Evolutionary conservation across 331 rosid species (phyloP).

Genomic region (Rhamnella rubrinervis): DNA sequence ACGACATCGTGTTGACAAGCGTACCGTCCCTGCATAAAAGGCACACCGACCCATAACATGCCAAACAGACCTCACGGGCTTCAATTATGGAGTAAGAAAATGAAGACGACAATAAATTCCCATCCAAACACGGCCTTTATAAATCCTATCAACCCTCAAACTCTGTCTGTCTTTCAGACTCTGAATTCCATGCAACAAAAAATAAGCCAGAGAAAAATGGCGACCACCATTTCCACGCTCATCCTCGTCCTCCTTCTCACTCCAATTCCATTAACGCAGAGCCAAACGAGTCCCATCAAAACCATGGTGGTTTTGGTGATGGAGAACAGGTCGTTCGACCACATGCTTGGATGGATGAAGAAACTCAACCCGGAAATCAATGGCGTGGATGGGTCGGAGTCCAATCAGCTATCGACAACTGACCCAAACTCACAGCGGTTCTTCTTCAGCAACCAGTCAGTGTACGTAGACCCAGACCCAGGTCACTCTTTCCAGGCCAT

Average conservation of each 20-base stretch:
- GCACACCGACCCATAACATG: too few species aligned
- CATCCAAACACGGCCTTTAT: too few species aligned
- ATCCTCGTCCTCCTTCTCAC: slow-evolving; percentile 22
- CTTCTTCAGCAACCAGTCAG: slow-evolving; percentile 45
- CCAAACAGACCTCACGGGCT: too few species aligned
- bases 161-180: too few species aligned
- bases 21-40: background rate
- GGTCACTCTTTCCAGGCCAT: slow-evolving; percentile 93
- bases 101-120: too few species aligned
- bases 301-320: slow-evolving; percentile 73
- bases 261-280: background rate
- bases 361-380: slow-evolving; percentile 60
- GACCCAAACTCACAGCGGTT: slow-evolving; percentile 55
- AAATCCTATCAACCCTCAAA: too few species aligned
- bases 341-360: slow-evolving; percentile 99
- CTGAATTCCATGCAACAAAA: too few species aligned
- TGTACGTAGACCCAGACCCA: slow-evolving; percentile 82
- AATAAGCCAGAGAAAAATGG: too few species aligned
- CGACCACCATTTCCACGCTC: background rate
- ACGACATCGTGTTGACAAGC: background rate
- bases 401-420: slow-evolving; percentile 27
- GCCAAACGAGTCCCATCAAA: slow-evolving; percentile 51
- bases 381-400: slow-evolving; percentile 75
- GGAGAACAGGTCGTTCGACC: slow-evolving; percentile 96
- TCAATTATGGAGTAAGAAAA: too few species aligned